Evolutionary conservation across 345 rosid species (phyloP).

Genomic region (Fremontodendron californicum): DNA sequence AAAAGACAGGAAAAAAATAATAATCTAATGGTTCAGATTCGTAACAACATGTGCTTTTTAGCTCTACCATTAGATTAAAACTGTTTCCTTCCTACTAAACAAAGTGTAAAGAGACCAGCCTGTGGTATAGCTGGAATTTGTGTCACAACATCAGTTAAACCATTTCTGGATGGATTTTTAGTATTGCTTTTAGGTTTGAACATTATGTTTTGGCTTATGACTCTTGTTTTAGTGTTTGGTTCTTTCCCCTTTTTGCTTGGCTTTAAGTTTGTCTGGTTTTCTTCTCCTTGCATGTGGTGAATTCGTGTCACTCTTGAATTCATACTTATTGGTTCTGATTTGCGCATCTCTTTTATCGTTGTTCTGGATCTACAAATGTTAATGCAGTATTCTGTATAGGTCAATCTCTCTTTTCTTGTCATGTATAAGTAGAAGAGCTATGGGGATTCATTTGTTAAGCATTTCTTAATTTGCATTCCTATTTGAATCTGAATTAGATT

Average conservation of each 20-base stretch:
- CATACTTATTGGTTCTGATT: background rate
- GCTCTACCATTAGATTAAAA: no score
- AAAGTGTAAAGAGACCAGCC: background rate
- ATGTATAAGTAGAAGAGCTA: background rate
- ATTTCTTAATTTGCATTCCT: background rate
- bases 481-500: background rate
- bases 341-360: background rate
- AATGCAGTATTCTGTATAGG: background rate
- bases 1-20: background rate
- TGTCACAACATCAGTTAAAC: slow-evolving; percentile 16
- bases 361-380: background rate
- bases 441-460: background rate
- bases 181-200: background rate
- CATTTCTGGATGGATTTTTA: slow-evolving; percentile 10
- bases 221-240: background rate
- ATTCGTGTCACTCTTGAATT: slow-evolving; percentile 3
- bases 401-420: background rate
- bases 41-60: no score
- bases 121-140: slow-evolving; percentile 24
- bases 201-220: slow-evolving; percentile 1
- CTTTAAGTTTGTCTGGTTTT: slow-evolving; percentile 12
- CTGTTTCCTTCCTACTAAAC: background rate
- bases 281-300: slow-evolving; percentile 8
- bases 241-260: background rate
- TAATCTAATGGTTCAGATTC: no score